Evolutionary conservation across 2,329 filamentous ascomycete genomes (phyloP), one percentile per base, ranked within the genome.

Genomic region (Colletotrichum chlorophyti): DNA sequence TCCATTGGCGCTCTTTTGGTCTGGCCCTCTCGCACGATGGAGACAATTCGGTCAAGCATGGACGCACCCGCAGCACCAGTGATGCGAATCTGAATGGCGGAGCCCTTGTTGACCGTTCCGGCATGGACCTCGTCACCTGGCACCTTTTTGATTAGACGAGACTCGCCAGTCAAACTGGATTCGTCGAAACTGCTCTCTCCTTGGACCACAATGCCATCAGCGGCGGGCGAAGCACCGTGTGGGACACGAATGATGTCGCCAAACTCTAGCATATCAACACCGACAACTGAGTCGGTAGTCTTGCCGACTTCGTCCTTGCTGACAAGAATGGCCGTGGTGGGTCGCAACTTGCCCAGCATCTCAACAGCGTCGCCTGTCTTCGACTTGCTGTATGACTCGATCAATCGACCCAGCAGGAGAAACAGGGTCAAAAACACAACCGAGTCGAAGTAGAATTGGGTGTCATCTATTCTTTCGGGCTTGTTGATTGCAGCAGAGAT

Each of bases 341-440:
- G 93, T 14, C 91, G 83, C 27, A 97, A 80, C 61, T 89, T 91
- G 2, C 89, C 88, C 5, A 97, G 78, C 60, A 90, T 87, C 29
- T 90, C 86, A 2, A 97, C 89, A 1, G 93, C 93, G 70, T 96
- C 90, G 1, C 93, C 93, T 0, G 93, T 92, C 68, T 90, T 94
- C 0, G 92, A 89, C 74, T 97, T 97, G 80, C 91, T 96, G 76
- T 95, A 96, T 1, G 91, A 88, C 76, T 97, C 94, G 11, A 93
- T 85, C 43, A 90, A 82, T n/a, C 89, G 81, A 2, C 88, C 88
- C 27, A 82, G 72, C 1, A 97, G 85, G 19, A 97, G 83, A 70
- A 97, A 97, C 62, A 97, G 81, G 0, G 93, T 97, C 54, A 97
- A 72, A 63, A 97, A 97, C 3, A 97, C 91, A 1, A 97, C 93